Evolutionary conservation across 805 yeast genomes (phyloP).

Genomic region (Maudiozyma turicensis): DNA sequence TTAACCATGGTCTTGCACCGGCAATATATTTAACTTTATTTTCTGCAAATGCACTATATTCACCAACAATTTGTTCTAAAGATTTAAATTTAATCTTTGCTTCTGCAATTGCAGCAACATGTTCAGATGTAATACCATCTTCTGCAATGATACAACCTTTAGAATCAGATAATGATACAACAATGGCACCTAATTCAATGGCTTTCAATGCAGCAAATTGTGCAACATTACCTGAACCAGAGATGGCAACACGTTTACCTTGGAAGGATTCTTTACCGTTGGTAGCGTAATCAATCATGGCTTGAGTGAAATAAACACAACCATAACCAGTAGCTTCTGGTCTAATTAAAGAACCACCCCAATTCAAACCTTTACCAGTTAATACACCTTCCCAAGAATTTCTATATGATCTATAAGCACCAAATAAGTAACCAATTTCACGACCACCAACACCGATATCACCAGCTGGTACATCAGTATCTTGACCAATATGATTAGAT

Average conservation of each 20-base stretch:
- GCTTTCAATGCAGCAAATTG: slow-evolving; percentile 97
- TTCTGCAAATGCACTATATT: slow-evolving; percentile 48
- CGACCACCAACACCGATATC: slow-evolving; percentile 98
- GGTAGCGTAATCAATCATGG: slow-evolving; percentile 92
- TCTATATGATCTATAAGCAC: slow-evolving; percentile 87
- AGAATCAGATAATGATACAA: slow-evolving; percentile 90
- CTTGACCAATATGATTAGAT: slow-evolving; percentile 92
- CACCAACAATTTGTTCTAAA: slow-evolving; percentile 56
- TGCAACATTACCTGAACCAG: slow-evolving; percentile 99
- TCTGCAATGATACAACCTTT: slow-evolving; percentile 77
- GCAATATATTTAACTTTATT: slow-evolving; percentile 66
- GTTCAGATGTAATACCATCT: slow-evolving; percentile 76
- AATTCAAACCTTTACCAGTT: slow-evolving; percentile 94
- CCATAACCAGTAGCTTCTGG: slow-evolving; percentile 99
- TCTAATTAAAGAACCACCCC: slow-evolving; percentile 99
- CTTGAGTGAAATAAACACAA: slow-evolving; percentile 90
- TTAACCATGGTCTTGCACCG: slow-evolving; percentile 95
- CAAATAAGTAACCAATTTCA: slow-evolving; percentile 85
- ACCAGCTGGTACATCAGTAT: slow-evolving; percentile 98
- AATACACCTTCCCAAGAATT: slow-evolving; percentile 95
- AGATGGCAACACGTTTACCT: slow-evolving; percentile 92
- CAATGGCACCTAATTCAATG: slow-evolving; percentile 93
- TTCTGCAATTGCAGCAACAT: slow-evolving; percentile 60
- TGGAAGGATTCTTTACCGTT: slow-evolving; percentile 79
- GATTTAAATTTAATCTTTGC: slow-evolving; percentile 75